Conservation (phyloP, 495 filamentous ascomycete genomes). For the Penicillium paradoxum region DNA sequence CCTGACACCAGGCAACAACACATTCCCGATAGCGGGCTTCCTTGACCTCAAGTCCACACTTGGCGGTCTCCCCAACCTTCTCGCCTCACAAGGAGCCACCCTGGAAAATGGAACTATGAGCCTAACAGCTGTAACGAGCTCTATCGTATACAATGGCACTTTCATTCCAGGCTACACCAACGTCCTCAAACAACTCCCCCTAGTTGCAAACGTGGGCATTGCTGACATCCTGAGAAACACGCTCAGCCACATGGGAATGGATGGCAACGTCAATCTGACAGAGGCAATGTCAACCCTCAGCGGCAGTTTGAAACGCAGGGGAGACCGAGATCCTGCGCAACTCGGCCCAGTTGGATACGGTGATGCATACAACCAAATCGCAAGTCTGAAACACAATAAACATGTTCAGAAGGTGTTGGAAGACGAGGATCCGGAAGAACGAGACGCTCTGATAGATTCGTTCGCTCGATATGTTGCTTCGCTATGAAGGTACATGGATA, state of each 20-base stretch:
- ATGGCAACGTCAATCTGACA: conserved; percentile 8
- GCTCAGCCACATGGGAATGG: conserved; percentile 15
- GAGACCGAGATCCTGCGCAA: not conserved
- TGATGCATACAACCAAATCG: not conserved
- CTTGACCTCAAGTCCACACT: conserved; percentile 29
- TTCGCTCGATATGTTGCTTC: conserved; percentile 4
- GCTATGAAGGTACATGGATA: not conserved
- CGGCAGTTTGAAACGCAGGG: not conserved
- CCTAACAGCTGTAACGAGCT: conserved; percentile 26
- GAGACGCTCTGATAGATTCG: conserved; percentile 16
- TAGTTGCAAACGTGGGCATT: conserved; percentile 27
- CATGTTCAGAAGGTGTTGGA: conserved; percentile 14
- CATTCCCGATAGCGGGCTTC: conserved; percentile 41
- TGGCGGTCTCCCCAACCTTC: conserved; percentile 21
- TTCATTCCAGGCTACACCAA: conserved; percentile 35
- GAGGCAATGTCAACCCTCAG: not conserved
- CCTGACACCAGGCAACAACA: conserved; percentile 56
- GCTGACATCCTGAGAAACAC: conserved; percentile 30
- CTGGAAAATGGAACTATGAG: conserved; percentile 26
- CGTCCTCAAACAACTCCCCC: conserved; percentile 25
- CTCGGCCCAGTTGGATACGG: conserved; percentile 2
- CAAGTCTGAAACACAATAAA: conserved; percentile 11
- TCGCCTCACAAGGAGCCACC: conserved; percentile 21
- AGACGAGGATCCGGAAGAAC: conserved; percentile 10
- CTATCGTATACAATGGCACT: conserved; percentile 28